phyloP scores from a whole-genome alignment of 768 basidiomycete genomes.

The Mycena alexandri region DNA sequence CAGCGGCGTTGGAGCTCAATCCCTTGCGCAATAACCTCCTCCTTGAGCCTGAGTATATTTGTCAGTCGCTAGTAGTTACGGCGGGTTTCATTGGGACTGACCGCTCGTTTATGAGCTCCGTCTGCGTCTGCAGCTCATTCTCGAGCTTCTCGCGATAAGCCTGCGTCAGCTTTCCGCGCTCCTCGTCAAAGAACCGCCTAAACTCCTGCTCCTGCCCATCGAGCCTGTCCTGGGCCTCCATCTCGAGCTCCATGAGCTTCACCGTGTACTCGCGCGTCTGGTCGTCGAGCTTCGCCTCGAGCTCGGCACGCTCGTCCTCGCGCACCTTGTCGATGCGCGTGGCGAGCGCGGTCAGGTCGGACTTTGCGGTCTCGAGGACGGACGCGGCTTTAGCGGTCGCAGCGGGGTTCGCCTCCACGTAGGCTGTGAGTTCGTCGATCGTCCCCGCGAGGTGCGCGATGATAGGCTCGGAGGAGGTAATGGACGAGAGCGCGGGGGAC shows the following conservation, averaged over 20 bases:
- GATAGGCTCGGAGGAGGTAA: conserved; percentile 87
- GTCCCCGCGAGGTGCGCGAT: conserved; percentile 92
- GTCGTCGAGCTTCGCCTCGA: conserved; percentile 79
- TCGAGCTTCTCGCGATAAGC: conserved; percentile 91
- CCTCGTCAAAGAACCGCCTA: conserved; percentile 83
- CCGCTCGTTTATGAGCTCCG: conserved; percentile 96
- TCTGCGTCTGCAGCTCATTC: conserved; percentile 86
- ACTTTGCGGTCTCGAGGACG: conserved; percentile 84
- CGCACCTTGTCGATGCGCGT: conserved; percentile 83
- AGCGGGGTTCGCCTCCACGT: conserved; percentile 79
- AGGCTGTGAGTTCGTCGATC: conserved; percentile 91
- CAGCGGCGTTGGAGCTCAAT: conserved; percentile 97
- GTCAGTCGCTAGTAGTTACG: conserved; percentile 11
- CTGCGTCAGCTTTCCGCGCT: conserved; percentile 77
- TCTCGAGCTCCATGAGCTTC: conserved; percentile 85
- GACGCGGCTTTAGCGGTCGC: conserved; percentile 76
- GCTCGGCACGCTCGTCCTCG: conserved; percentile 78
- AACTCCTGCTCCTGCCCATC: conserved; percentile 90
- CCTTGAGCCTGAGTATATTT: conserved; percentile 74
- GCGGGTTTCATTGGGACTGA: conserved; percentile 45
- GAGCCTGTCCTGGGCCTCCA: conserved; percentile 87
- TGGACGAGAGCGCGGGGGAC: conserved; percentile 81
- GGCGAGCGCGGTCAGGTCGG: conserved; percentile 83
- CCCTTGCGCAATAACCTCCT: conserved; percentile 96
- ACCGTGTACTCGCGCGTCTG: conserved; percentile 87